Evolutionary conservation across 441 rosid genomes (phyloP), one percentile per base, ranked within the genome.

Genomic region (Euphorbia celastroides): DNA sequence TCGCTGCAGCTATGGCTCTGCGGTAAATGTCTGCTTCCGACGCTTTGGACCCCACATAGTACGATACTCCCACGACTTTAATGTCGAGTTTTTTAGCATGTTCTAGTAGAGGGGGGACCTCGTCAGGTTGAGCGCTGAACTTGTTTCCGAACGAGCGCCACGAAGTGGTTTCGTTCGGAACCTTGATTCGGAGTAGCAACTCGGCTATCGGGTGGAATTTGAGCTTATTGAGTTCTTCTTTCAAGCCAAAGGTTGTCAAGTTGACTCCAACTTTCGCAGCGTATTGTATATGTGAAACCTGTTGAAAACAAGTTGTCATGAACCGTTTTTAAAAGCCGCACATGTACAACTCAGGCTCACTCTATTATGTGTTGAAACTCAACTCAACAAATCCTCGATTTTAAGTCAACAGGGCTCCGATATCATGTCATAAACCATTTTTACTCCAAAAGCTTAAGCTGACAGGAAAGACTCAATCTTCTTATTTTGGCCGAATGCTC

Each of bases 241-340:
- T 22, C 12, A 72, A 73, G 51, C 68, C 76, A 57, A 68, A 73
- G 2, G 59, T 56, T 20, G 72, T 57, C 2, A 73, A 63, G 10
- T 68, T 58, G 0, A 57, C 69, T 0, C 76, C 69, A 36, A 57
- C 66, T 0, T 17, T 28, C 1, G 56, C 69, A 20, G 77, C 72
- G 11, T 48, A 63, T 56, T 68, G 58, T n/a, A 73, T 73, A 28
- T 73, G 69, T n/a, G 72, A 62, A n/a, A 13, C 69, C 19, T 5
- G 11, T 22, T 73, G 68, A 36, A 7, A 9, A 36, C 42, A 36
- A 36, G 42, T 36, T 36, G n/a, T n/a, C n/a, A n/a, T n/a, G n/a
- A n/a, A n/a, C n/a, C n/a, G n/a, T n/a, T n/a, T n/a, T n/a, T n/a
- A n/a, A n/a, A n/a, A n/a, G n/a, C n/a, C n/a, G n/a, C n/a, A n/a